Evolutionary conservation across 768 basidiomycete genomes (phyloP), one percentile per base, ranked within the genome.

Genomic region (Amanita fuliginea): DNA sequence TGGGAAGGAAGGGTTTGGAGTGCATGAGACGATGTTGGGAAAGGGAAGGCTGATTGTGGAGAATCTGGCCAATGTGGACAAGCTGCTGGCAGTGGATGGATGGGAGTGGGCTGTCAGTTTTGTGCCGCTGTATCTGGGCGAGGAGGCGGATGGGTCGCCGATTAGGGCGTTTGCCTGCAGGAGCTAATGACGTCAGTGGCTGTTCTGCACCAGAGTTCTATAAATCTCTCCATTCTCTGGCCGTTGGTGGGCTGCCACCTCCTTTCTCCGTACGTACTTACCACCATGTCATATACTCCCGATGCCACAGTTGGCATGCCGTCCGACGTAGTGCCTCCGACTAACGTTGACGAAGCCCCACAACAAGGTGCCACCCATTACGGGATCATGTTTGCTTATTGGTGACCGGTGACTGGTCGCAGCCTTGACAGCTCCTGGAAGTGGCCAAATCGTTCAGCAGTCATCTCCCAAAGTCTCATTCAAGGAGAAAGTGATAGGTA

Each of bases 41-140:
- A 65, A 61, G 14, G 83, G 77, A 0, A 75, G 77, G 1, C 57
- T 84, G 5, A 84, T 88, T 51, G 83, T 75, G 26, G 86, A 88
- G 67, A 89, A 88, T 54, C 50, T 88, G 57, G 75, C 65, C 8
- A 76, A 78, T 46, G 55, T 87, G 48, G 73, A 72, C 26, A 54
- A 53, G 42, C 57, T 85, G 28, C 50, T 59, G 19, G 56, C 56
- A 6, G 49, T 24, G 3, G 22, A 24, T 24, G 22, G 5, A 24
- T 2, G 37, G 22, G 59, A 64, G 18, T 71, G 67, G 59, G 64
- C 70, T 47, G 75, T 83, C 32, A 77, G 74, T 48, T 58, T 86
- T 47, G 58, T 79, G 34, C 84, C 84, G 0, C 58, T 88, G 44
- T 77, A 68, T 19, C 47, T 87, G n/a, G 74, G 70, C 1, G 48